These are phyloP conservation scores for Ogataea philodendri DNA, from an alignment of 805 yeast genomes.

Conservation along the genomic window DNA sequence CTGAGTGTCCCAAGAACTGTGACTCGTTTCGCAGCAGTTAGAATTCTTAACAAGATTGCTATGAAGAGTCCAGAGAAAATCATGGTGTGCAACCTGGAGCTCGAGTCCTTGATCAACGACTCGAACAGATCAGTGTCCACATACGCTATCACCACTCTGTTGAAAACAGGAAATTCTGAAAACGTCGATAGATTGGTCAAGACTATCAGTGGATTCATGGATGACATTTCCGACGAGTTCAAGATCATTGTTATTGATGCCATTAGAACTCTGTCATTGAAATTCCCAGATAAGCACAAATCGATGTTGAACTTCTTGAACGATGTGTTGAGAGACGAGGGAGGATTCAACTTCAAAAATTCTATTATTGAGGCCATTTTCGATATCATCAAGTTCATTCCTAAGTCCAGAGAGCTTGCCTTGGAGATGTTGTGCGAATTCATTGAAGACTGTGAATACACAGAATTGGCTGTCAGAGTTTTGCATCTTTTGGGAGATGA, in stretches of 20 bases:
- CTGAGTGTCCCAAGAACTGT: constrained; percentile 86
- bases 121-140: constrained; percentile 90
- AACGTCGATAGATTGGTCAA: constrained; percentile 85
- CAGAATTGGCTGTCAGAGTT: constrained; percentile 90
- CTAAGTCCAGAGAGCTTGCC: constrained; percentile 77
- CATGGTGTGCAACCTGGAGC: constrained; percentile 75
- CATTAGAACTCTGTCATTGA: constrained; percentile 83
- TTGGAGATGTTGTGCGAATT: constrained; percentile 90
- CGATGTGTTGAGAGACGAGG: constrained; percentile 85
- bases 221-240: constrained; percentile 93
- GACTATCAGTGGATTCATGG: constrained; percentile 84
- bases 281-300: constrained; percentile 88
- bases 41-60: constrained; percentile 84
- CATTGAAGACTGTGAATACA: constrained; percentile 96
- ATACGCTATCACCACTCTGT: constrained; percentile 91
- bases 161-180: constrained; percentile 91
- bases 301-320: constrained; percentile 78
- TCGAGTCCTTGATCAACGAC: constrained; percentile 85
- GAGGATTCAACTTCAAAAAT: constrained; percentile 81
- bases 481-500: constrained; percentile 90
- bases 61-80: constrained; percentile 76
- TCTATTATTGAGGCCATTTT: constrained; percentile 89
- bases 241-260: constrained; percentile 94
- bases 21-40: constrained; percentile 88
- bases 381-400: constrained; percentile 84